Evolutionary conservation across 306 rosid genomes (phyloP), one percentile per base, ranked within the genome.

Genomic region (Lagenaria siceraria): DNA sequence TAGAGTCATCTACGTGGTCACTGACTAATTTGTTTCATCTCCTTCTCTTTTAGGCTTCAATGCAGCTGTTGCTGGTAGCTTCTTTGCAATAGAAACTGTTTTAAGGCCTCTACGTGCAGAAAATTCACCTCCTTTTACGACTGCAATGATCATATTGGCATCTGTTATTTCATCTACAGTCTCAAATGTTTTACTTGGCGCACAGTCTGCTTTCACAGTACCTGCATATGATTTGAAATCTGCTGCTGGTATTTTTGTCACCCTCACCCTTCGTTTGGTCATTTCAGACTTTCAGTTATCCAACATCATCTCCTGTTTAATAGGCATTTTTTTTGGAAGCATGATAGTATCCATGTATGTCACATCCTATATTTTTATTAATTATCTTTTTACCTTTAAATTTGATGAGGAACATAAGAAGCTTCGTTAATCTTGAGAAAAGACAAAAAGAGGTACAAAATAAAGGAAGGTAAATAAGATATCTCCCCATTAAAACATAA

Each of bases 131-230:
- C 99, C 99, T 25, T 90, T 92, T 86, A 95, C 97, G 14, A 95
- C 99, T 74, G 99, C 99, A 78, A 95, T 95, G 99, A 95, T 95
- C 84, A 95, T 95, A 80, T 84, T 95, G 96, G 97, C 99, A 83
- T 95, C 99, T 83, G 99, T 95, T 78, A 86, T 95, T 75, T 95
- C 99, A 8, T 95, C 99, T 24, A 92, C 99, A 21, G 99, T 95
- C 69, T 90, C 97, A 52, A 95, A 87, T 85, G 97, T 92, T 87
- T 83, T 87, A 78, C 93, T 88, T 58, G 99, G 96, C 76, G 84
- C 95, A 9, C 87, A 90, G 72, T 92, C 97, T 58, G 99, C 99
- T 60, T 95, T 95, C 84, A 89, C 93, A 18, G 95, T 95, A 78
- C 99, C 99, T 27, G 35, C 85, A 17, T 95, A 95, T 73, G 97